Conservation (phyloP, 805 yeast species). For the Candida peoriensis region DNA sequence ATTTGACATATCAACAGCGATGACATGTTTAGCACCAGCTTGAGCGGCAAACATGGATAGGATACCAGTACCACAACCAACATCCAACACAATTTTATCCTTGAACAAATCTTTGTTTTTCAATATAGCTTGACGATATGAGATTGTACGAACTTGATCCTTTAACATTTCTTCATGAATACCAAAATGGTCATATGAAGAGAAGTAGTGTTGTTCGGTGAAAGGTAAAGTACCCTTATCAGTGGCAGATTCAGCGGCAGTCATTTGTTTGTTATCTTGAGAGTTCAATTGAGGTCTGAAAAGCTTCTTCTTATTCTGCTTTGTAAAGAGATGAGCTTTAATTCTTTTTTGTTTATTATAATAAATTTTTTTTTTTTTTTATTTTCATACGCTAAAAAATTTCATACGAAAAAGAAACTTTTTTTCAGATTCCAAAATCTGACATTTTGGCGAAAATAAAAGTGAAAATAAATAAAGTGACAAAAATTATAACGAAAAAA, state of each 20-base stretch:
- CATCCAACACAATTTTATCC: conserved; percentile 92
- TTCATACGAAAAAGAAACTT: conserved; percentile 6
- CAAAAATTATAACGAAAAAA: no score
- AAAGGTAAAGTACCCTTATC: conserved; percentile 59
- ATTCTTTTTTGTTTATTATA: not conserved
- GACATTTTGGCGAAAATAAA: no score
- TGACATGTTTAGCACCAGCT: conserved; percentile 98
- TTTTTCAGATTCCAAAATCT: no score
- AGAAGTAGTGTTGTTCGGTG: conserved; percentile 89
- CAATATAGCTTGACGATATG: conserved; percentile 88
- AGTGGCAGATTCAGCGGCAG: conserved; percentile 49
- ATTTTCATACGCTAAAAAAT: conserved; percentile 4
- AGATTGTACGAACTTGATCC: conserved; percentile 86
- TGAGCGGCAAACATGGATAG: conserved; percentile 96
- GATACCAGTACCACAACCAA: conserved; percentile 99
- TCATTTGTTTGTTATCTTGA: not conserved
- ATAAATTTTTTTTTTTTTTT: conserved; percentile 2
- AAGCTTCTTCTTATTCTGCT: not conserved
- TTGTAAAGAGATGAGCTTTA: no score
- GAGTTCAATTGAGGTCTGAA: not conserved
- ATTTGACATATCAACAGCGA: conserved; percentile 95
- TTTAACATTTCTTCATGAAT: conserved; percentile 99
- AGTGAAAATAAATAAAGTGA: no score
- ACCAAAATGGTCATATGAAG: conserved; percentile 94
- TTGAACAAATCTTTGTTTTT: conserved; percentile 86